Evolutionary conservation across 2,329 filamentous ascomycete genomes (phyloP).

Genomic region (Zymoseptoria passerinii): DNA sequence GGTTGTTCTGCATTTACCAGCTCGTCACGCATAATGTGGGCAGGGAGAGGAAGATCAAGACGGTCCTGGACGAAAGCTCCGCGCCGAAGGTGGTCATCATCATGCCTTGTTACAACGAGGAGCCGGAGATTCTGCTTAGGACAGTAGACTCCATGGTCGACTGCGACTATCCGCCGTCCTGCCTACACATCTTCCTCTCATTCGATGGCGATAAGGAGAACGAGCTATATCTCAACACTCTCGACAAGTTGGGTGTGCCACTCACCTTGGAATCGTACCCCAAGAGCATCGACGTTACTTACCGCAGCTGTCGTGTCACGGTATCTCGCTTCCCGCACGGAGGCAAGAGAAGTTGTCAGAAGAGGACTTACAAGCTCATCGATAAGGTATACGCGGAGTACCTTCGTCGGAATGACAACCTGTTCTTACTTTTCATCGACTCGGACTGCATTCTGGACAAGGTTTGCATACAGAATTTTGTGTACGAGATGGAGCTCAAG

Average conservation of each 20-base stretch:
- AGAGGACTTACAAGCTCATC: conserved; percentile 84
- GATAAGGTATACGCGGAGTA: conserved; percentile 88
- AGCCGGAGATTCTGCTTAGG: conserved; percentile 71
- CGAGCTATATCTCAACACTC: conserved; percentile 78
- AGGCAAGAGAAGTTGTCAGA: conserved; percentile 85
- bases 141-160: conserved; percentile 88
- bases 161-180: conserved; percentile 85
- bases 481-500: conserved; percentile 97
- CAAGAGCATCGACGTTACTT: conserved; percentile 81
- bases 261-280: conserved; percentile 70
- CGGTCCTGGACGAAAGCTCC: conserved; percentile 71
- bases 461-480: conserved; percentile 90
- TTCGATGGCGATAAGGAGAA: conserved; percentile 89
- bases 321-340: conserved; percentile 88
- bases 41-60: conserved; percentile 70
- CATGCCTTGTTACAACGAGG: conserved; percentile 95
- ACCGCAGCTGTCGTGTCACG: conserved; percentile 74
- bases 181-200: conserved; percentile 89
- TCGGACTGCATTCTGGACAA: conserved; percentile 91
- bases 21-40: conserved; percentile 82
- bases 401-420: conserved; percentile 75
- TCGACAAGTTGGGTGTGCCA: conserved; percentile 75
- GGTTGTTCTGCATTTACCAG: conserved; percentile 88
- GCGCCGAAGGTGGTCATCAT: conserved; percentile 93
- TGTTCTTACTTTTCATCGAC: conserved; percentile 95